Base-by-base conservation (phyloP, 2,329 filamentous ascomycete genomes). In the Fusarium bulbicola region DNA sequence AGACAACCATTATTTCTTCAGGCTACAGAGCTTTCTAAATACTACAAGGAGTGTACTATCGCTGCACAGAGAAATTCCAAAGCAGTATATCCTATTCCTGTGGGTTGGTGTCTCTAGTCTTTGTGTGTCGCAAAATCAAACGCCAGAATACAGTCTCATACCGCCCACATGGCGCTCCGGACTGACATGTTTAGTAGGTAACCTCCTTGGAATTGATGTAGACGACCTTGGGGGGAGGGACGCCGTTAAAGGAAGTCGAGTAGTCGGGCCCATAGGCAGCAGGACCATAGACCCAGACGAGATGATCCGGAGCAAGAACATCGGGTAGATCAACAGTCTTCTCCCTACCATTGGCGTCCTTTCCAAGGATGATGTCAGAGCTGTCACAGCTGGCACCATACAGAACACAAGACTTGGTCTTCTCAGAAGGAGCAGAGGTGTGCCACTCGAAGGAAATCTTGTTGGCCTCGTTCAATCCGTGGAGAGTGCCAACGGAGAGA, bases 81-180 rank as follows among this genome's bases (percentile, higher is more conserved):
- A 24, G 21, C 3, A 14, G 6, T 32, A 16, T 32, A 32, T 50
- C 21, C 47, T 50, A 24, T 32, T 32, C 28, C 21, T 32, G 11
- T 50, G 18, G 9, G 20, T n/a, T 5, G 7, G 21, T 11, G 21
- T 32, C 12, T 32, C 46, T 32, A 2, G 10, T 10, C 8, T 24
- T 7, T 6, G 4, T 3, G 6, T 32, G 1, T 32, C 11, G 15
- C 6, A 18, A 50, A 24, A 2, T 2, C 21, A 14, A 24, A 34
- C 16, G 21, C 16, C 16, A 18, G 2, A 14, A 34, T 7, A 3
- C 1, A 7, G 30, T 14, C 8, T 34, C 16, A 34, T 3, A 11
- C 8, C 12, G 3, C 2, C 12, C 12, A 34, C 2, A 0, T 14
- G 6, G 3, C 5, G 9, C 8, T 11, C 1, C 8, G 15, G 12